Percentiles rank a stretch among this genome's conserved stretches.
These are phyloP conservation scores for Scheffersomyces coipomensis DNA, from an alignment of 805 yeast genomes.

Conservation along the genomic window DNA sequence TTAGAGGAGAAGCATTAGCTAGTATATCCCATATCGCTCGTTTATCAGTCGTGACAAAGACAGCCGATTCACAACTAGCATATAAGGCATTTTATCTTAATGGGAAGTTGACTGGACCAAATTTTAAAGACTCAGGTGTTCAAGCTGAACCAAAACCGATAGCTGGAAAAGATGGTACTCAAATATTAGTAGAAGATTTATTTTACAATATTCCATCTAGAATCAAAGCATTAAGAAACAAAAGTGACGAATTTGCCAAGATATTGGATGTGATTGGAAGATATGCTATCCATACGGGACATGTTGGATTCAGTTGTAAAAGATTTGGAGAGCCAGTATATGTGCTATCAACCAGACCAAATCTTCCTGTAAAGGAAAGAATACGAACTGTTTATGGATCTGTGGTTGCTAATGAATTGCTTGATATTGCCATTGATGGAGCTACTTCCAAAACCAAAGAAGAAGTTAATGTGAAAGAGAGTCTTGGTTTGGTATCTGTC, in stretches of 20 bases:
- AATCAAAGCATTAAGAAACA: conserved; percentile 58
- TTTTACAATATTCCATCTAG: conserved; percentile 88
- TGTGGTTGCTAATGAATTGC: conserved; percentile 60
- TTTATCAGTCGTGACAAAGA: conserved; percentile 76
- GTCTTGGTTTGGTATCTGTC: conserved; percentile 51
- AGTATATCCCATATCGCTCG: conserved; percentile 89
- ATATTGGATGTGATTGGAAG: conserved; percentile 81
- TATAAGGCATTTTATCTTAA: conserved; percentile 66
- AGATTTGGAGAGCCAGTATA: conserved; percentile 73
- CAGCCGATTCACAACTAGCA: conserved; percentile 59
- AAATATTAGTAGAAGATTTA: conserved; percentile 79
- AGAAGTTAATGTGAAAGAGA: conserved; percentile 6
- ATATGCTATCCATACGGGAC: conserved; percentile 72
- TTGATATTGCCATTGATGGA: conserved; percentile 43
- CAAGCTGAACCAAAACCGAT: conserved; percentile 58
- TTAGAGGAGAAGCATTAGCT: conserved; percentile 95
- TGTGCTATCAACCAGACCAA: conserved; percentile 58
- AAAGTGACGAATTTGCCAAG: conserved; percentile 71
- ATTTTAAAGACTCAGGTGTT: conserved; percentile 33
- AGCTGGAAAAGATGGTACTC: conserved; percentile 90
- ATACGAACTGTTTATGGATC: conserved; percentile 75
- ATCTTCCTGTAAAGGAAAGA: conserved; percentile 56
- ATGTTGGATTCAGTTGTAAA: conserved; percentile 77
- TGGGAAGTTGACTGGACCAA: conserved; percentile 56
- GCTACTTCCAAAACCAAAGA: neutral